Percentiles rank a stretch among this genome's conserved stretches.
Evolutionary conservation across 768 basidiomycete species (phyloP).

Genomic region (Lactifluus hygrophoroides): DNA sequence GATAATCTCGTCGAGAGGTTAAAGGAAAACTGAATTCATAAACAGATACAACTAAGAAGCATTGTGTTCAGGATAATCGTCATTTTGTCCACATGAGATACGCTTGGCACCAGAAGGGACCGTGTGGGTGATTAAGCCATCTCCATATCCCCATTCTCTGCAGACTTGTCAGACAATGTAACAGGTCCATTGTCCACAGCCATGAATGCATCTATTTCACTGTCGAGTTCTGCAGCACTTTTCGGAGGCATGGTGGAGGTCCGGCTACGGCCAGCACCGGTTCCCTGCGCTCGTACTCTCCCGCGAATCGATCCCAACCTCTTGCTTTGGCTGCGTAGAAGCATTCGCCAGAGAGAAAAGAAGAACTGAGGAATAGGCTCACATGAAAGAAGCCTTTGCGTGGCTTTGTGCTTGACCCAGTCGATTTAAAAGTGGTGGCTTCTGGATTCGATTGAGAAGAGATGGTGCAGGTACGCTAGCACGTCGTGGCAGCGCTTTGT

Average conservation of each 20-base stretch:
- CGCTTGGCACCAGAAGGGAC: not conserved
- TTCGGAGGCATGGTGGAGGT: conserved; percentile 32
- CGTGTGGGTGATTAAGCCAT: not conserved
- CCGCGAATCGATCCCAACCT: conserved; percentile 1
- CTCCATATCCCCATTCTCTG: conserved; percentile 10
- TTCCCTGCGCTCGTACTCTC: conserved; percentile 27
- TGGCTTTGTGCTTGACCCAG: conserved; percentile 40
- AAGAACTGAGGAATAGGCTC: not conserved
- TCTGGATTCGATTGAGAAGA: conserved; percentile 67
- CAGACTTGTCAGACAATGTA: not conserved
- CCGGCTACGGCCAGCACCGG: conserved; percentile 26
- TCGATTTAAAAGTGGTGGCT: conserved; percentile 60
- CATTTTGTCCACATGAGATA: not conserved
- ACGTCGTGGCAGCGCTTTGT: conserved; percentile 30
- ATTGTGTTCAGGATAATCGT: not conserved
- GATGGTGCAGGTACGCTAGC: conserved; percentile 44
- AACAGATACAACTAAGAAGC: not conserved
- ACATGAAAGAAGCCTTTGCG: conserved; percentile 17
- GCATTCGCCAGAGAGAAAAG: not conserved
- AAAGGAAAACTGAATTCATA: not conserved
- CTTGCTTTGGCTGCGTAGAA: conserved; percentile 3
- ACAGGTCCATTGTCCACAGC: conserved; percentile 34
- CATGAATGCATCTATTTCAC: conserved; percentile 85
- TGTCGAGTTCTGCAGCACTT: conserved; percentile 78
- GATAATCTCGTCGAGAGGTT: not conserved